Conservation (phyloP, 352 stramenopile genomes). For the Phytopythium boreale region DNA sequence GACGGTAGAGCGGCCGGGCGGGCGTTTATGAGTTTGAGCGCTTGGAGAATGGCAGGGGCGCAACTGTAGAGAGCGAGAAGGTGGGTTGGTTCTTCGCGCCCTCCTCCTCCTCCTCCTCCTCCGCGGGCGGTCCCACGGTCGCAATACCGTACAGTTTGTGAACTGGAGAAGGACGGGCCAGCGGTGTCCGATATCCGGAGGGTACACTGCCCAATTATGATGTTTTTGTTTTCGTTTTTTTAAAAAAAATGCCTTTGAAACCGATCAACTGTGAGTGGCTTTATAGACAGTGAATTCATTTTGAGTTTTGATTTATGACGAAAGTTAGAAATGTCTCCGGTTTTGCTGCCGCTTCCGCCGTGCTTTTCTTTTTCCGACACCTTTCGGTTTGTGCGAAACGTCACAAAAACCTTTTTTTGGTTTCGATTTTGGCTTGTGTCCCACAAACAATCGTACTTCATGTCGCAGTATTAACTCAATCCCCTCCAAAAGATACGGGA, state of each 20-base stretch:
- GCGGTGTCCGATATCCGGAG: no score
- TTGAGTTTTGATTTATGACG: no score
- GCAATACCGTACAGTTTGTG: neutral
- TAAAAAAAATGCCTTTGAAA: no score
- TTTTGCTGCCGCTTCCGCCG: no score
- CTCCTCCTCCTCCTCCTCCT: neutral
- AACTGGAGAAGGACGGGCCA: neutral
- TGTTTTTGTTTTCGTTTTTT: neutral
- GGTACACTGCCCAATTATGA: neutral
- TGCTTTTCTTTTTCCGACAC: no score
- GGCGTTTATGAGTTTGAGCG: neutral
- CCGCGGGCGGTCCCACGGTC: neutral
- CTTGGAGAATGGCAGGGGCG: no score
- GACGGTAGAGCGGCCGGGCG: no score
- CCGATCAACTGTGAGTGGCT: no score
- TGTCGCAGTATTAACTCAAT: neutral
- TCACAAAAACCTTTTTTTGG: neutral
- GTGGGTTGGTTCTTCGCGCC: neutral
- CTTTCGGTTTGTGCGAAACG: no score
- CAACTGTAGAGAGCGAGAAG: neutral
- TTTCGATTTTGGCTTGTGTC: neutral
- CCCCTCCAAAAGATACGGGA: neutral
- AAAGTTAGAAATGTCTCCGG: no score
- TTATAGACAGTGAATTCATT: no score
- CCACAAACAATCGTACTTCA: neutral